phyloP scores from a whole-genome alignment of 2,329 filamentous ascomycete species.

The Phyllosticta paracitricarpa region DNA sequence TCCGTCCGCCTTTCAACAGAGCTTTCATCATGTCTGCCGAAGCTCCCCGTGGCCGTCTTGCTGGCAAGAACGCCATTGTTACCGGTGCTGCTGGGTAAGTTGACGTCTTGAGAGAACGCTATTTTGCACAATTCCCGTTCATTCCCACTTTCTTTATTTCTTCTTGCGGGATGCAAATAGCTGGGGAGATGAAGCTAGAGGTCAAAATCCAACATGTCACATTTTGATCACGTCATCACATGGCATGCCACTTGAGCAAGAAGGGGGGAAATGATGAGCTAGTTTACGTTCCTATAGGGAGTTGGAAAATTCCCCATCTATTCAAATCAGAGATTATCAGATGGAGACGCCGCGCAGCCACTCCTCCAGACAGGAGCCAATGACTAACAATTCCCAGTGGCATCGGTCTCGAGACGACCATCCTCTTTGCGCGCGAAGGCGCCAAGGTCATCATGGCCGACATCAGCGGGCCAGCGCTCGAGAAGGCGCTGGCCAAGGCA shows the following conservation, averaged over 20 bases:
- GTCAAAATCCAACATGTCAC: background rate
- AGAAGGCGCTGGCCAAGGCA: slow-evolving; percentile 65
- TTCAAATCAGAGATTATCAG: background rate
- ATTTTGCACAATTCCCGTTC: background rate
- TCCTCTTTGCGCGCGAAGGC: slow-evolving; percentile 83
- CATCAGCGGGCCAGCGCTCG: slow-evolving; percentile 67
- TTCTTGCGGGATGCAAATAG: background rate
- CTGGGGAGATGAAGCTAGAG: background rate
- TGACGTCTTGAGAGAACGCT: slow-evolving; percentile 1
- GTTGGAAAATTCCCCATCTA: background rate
- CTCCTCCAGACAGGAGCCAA: background rate
- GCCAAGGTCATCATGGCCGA: slow-evolving; percentile 79
- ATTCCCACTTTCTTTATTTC: background rate
- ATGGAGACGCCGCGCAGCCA: too few species aligned
- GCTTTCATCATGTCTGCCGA: slow-evolving; percentile 26
- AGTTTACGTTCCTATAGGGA: too few species aligned
- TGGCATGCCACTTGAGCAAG: background rate
- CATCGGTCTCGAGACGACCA: slow-evolving; percentile 84
- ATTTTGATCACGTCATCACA: background rate
- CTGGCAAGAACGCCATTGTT: slow-evolving; percentile 62
- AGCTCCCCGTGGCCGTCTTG: slow-evolving; percentile 37
- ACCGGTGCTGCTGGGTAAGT: slow-evolving; percentile 79
- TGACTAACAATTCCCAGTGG: slow-evolving; percentile 45
- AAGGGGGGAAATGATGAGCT: too few species aligned
- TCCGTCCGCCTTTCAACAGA: slow-evolving; percentile 11